Base-by-base conservation (phyloP, 31 red algal species). In the Porphyra umbilicalis region DNA sequence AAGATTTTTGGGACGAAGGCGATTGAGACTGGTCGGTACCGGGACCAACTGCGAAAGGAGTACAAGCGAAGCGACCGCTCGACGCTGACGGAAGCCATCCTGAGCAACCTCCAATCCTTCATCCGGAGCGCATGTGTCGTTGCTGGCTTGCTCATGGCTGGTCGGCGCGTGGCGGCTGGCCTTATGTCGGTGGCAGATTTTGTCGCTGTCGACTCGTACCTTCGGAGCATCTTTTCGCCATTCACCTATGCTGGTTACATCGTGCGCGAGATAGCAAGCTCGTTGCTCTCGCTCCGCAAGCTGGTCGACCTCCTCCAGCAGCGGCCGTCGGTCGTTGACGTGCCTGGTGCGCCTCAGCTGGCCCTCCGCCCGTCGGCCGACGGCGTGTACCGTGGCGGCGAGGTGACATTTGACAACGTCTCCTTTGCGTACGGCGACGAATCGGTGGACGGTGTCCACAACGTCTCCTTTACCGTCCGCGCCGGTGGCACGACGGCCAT, bases 1-100 rank as follows among this genome's bases (percentile, higher is more conserved):
- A 98, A 98, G 87, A 86, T 83, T 30, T 98, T 98, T 82, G 89
- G 81, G 6, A 92, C 86, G 31, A 92, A 98, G 79, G 38, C 85
- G 33, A 29, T 85, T 25, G 95, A 98, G 75, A 84, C 87, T n/a
- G 77, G 71, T 25, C 89, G 88, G 35, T 94, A 98, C 77, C 42
- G 30, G 79, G n/a, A n/a, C n/a, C n/a, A n/a, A n/a, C n/a, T n/a
- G n/a, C n/a, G n/a, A n/a, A n/a, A n/a, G n/a, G n/a, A n/a, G n/a
- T n/a, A n/a, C n/a, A n/a, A n/a, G n/a, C n/a, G n/a, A n/a, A n/a
- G n/a, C n/a, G 74, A 38, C 38, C 82, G 33, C 39, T 86, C 42
- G 83, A 85, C 76, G 67, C 76, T 33, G 78, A 80, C 18, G 82
- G 84, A 35, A 83, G 84, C 32, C 39, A 79, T 34, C 75, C 71